Percentiles rank a stretch among this genome's conserved stretches.
Conservation (phyloP, 306 rosid genomes). For the Castanea crenata region DNA sequence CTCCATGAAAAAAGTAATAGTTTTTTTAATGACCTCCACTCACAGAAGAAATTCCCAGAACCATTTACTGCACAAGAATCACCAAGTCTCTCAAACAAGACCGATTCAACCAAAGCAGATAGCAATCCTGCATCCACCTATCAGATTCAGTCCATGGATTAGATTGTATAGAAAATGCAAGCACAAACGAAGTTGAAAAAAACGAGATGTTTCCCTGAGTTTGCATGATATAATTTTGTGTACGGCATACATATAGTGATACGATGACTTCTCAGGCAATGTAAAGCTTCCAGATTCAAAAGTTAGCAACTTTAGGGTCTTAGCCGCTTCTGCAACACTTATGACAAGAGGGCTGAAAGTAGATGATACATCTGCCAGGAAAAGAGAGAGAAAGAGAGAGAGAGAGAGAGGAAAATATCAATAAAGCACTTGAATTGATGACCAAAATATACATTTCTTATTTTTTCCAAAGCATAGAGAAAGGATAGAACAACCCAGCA, state of each 20-base stretch:
- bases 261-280: slow-evolving; percentile 58
- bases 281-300: slow-evolving; percentile 69
- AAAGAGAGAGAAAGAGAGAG: not conserved
- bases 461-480: not conserved
- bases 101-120: slow-evolving; percentile 59
- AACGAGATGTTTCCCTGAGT: slow-evolving; percentile 57
- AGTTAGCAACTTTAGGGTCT: slow-evolving; percentile 44
- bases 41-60: slow-evolving; percentile 40
- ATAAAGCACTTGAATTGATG: not conserved
- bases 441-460: not conserved
- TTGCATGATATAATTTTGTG: slow-evolving; percentile 69
- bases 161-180: slow-evolving; percentile 32
- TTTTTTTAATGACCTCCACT: slow-evolving; percentile 70
- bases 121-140: slow-evolving; percentile 71
- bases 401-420: not conserved
- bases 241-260: slow-evolving; percentile 58
- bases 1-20: slow-evolving; percentile 48
- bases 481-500: not conserved
- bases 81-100: slow-evolving; percentile 59
- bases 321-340: slow-evolving; percentile 76
- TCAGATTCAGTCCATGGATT: slow-evolving; percentile 35
- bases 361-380: slow-evolving; percentile 52
- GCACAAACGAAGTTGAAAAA: slow-evolving; percentile 14
- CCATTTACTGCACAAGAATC: slow-evolving; percentile 11
- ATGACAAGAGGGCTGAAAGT: slow-evolving; percentile 70